Evolutionary conservation across 1,139 yeast species (phyloP).

Genomic region (Fermentozyma sake): DNA sequence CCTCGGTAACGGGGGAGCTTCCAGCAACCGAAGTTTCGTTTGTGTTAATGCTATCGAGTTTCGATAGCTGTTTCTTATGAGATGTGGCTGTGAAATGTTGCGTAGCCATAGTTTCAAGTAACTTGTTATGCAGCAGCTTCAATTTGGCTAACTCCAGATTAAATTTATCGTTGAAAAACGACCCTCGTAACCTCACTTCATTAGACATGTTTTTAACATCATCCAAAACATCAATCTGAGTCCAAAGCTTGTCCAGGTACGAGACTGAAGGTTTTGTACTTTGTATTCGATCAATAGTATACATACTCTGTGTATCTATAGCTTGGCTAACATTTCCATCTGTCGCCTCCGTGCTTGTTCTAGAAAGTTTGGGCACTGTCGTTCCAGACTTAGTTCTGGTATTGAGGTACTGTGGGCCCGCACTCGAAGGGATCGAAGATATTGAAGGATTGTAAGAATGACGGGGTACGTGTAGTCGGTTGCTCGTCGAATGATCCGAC

Average conservation of each 20-base stretch:
- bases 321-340: conserved; percentile 14
- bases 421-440: conserved; percentile 7
- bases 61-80: conserved; percentile 8
- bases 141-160: conserved; percentile 52
- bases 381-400: conserved; percentile 11
- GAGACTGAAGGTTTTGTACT: conserved; percentile 50
- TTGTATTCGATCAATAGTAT: conserved; percentile 42
- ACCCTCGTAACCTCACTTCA: conserved; percentile 47
- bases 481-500: no score
- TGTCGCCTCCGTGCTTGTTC: conserved; percentile 15
- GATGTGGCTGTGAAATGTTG: conserved; percentile 20
- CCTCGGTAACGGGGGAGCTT: no score
- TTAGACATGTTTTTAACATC: conserved; percentile 68
- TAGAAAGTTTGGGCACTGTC: conserved; percentile 18
- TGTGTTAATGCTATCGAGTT: no score
- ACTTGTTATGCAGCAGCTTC: conserved; percentile 55
- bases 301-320: conserved; percentile 24
- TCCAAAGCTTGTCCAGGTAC: conserved; percentile 76
- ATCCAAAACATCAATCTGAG: conserved; percentile 81
- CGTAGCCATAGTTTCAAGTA: conserved; percentile 53
- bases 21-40: no score
- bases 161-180: conserved; percentile 62
- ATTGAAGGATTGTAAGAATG: no score
- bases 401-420: conserved; percentile 3
- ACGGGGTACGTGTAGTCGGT: no score